These are phyloP conservation scores for Angophora floribunda DNA, from an alignment of 345 rosid genomes.

Conservation along the genomic window DNA sequence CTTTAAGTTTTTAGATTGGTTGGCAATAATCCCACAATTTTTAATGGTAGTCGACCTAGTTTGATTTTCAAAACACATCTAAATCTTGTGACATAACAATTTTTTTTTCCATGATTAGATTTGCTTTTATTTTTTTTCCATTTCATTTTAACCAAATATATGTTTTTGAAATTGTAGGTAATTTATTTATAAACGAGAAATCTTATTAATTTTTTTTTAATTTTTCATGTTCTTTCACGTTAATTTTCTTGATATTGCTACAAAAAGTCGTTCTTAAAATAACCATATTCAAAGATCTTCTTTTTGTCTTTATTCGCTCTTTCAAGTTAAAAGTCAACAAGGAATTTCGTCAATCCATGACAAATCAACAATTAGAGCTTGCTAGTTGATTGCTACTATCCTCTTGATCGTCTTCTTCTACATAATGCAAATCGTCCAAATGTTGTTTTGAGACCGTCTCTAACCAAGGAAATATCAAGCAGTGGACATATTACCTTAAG, in stretches of 20 bases:
- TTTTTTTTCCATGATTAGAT: no score
- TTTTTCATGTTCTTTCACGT: background rate
- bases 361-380: background rate
- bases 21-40: rapidly evolving
- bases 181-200: background rate
- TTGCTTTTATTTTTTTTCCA: no score
- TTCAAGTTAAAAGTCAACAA: background rate
- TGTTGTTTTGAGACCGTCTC: background rate
- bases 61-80: background rate
- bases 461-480: background rate
- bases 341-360: background rate
- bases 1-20: background rate
- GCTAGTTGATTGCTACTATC: background rate
- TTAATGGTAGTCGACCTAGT: background rate
- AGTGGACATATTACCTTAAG: background rate
- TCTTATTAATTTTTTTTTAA: no score
- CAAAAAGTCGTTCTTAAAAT: no score
- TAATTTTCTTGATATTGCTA: background rate
- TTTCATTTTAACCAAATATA: background rate
- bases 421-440: background rate
- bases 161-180: background rate
- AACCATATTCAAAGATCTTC: background rate
- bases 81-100: background rate
- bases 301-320: background rate
- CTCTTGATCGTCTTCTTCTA: background rate